Base-by-base conservation (phyloP, 148 eudicot genomes). In the Mesembryanthemum crystallinum region DNA sequence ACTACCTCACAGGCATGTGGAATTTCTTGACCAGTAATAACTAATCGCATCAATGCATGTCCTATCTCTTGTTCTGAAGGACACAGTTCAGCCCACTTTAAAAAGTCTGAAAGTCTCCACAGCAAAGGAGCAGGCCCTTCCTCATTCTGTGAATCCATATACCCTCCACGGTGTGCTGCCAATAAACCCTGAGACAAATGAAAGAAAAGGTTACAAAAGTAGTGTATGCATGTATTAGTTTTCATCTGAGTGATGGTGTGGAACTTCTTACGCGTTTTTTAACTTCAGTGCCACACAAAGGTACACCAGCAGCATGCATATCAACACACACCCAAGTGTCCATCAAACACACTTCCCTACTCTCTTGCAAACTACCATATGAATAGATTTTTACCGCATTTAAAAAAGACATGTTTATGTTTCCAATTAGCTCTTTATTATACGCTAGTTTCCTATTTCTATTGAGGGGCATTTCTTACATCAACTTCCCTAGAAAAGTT, bases 111-210 rank as follows among this genome's bases (percentile, higher is more conserved):
- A 84, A 90, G 89, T 83, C 99, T 89, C 99, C 99, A 95, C 67
- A 95, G 76, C 76, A 95, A 81, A 66, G 99, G 99, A 78, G 99
- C 94, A 81, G 99, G 99, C 42, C 99, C 99, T 83, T 95, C 99
- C 75, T 95, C 99, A 82, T 87, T 90, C 79, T 95, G 99, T 61
- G 90, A 88, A 79, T 95, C 99, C 83, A 95, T 95, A 84, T 95
- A 95, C 54, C 97, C 99, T 74, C 99, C 99, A 69, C 99, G 99
- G 85, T 95, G 99, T 52, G 99, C 99, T 70, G 99, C 99, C 72
- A 95, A 82, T 72, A 95, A 85, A 77, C 99, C 99, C 99, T 95
- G 85, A 27, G 76, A 64, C 49, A 83, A 49, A 80, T 73, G 28
- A 74, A 64, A 28, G 23, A 57, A 32, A 62, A 52, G 30, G 83